Conservation (phyloP, 805 yeast genomes). For the Hanseniaspora nectarophila region DNA sequence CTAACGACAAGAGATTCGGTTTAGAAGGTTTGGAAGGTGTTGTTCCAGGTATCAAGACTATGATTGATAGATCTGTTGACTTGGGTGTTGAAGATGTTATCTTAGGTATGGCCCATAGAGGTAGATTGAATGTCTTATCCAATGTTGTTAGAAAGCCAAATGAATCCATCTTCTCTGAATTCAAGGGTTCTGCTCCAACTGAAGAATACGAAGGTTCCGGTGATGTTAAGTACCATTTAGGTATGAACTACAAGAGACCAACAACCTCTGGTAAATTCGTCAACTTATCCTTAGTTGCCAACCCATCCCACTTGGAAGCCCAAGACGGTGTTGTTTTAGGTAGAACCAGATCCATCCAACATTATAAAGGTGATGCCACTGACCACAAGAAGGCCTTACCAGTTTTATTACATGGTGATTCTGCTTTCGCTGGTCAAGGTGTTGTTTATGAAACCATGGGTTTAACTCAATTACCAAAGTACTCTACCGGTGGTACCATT, state of each 20-base stretch:
- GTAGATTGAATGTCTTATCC: constrained; percentile 93
- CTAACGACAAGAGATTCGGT: constrained; percentile 97
- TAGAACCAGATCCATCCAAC: constrained; percentile 91
- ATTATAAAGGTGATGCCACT: constrained; percentile 77
- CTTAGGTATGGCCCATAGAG: constrained; percentile 99
- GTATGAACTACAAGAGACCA: constrained; percentile 98
- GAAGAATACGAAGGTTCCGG: constrained; percentile 84
- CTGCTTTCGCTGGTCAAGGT: constrained; percentile 98
- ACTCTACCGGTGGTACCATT: constrained; percentile 95
- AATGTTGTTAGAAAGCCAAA: constrained; percentile 98
- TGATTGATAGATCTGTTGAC: constrained; percentile 87
- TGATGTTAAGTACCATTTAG: constrained; percentile 97
- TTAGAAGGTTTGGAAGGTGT: constrained; percentile 96
- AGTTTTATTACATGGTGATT: constrained; percentile 94
- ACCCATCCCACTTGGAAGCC: constrained; percentile 98
- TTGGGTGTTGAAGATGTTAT: constrained; percentile 90
- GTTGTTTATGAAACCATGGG: constrained; percentile 98
- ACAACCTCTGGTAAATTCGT: constrained; percentile 96
- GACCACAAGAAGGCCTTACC: constrained; percentile 78
- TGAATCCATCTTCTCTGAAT: constrained; percentile 93
- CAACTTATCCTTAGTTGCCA: constrained; percentile 90
- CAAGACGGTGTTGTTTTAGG: constrained; percentile 98
- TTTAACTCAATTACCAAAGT: constrained; percentile 80
- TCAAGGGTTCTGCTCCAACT: constrained; percentile 68
- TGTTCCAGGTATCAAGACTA: constrained; percentile 91